phyloP scores from a whole-genome alignment of 2,329 filamentous ascomycete genomes.

The Trichoderma sp. region DNA sequence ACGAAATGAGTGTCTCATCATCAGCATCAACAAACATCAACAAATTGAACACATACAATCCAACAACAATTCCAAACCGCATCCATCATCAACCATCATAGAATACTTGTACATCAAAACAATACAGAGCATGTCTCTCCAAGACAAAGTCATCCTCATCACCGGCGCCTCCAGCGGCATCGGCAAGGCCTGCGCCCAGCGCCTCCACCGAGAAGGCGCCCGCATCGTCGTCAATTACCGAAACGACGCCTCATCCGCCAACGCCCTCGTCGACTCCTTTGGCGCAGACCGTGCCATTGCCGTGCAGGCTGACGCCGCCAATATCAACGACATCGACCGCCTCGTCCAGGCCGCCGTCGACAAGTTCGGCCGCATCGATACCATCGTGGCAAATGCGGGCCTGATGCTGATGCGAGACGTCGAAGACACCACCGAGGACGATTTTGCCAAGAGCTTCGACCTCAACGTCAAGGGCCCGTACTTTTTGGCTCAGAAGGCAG shows the following conservation, averaged over 20 bases:
- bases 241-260: slow-evolving; percentile 48
- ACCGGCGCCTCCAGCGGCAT: slow-evolving; percentile 62
- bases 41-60: not conserved
- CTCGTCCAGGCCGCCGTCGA: slow-evolving; percentile 52
- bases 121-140: slow-evolving; percentile 34
- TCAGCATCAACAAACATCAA: not conserved
- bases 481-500: slow-evolving; percentile 55
- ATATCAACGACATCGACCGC: slow-evolving; percentile 46
- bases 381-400: slow-evolving; percentile 59
- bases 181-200: slow-evolving; percentile 58
- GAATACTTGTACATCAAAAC: too few relatives aligned
- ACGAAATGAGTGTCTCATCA: not conserved
- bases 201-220: slow-evolving; percentile 57
- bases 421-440: slow-evolving; percentile 49
- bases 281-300: slow-evolving; percentile 51
- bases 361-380: slow-evolving; percentile 59
- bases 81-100: not conserved
- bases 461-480: slow-evolving; percentile 61
- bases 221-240: slow-evolving; percentile 61
- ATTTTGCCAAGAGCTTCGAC: slow-evolving; percentile 52
- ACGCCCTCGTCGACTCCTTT: slow-evolving; percentile 49
- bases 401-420: slow-evolving; percentile 53
- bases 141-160: slow-evolving; percentile 49
- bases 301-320: slow-evolving; percentile 58
- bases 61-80: not conserved